Evolutionary conservation across 129 eudicot genomes (phyloP).

Genomic region (Saposhnikovia divaricata): DNA sequence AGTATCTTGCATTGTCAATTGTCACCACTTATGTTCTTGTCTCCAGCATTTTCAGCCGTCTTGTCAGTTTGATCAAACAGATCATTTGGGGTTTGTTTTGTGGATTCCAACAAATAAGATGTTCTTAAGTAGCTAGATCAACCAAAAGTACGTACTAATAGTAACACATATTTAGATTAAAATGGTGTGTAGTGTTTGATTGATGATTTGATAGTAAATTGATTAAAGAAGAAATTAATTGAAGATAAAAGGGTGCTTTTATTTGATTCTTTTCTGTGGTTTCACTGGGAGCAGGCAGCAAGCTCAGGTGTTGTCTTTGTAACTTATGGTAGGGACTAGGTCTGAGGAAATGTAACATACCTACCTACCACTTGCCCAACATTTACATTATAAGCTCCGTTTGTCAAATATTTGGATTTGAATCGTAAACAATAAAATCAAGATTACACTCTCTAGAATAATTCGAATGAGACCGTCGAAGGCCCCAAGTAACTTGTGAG

Average conservation of each 20-base stretch:
- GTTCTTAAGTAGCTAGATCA: background rate
- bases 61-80: background rate
- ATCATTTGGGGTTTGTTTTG: background rate
- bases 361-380: background rate
- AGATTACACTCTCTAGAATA: no score
- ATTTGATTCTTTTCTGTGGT: slow-evolving; percentile 6
- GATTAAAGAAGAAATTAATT: background rate
- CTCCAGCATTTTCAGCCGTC: background rate
- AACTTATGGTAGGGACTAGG: slow-evolving; percentile 16
- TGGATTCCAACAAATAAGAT: background rate
- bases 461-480: no score
- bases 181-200: no score
- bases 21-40: background rate
- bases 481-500: no score
- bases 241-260: background rate
- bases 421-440: no score
- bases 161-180: no score
- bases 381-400: no score
- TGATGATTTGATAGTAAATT: background rate
- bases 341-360: slow-evolving; percentile 11
- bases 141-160: background rate
- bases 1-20: background rate
- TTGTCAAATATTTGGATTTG: no score
- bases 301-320: slow-evolving; percentile 12
- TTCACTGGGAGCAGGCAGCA: background rate